Evolutionary conservation across 2,329 filamentous ascomycete genomes (phyloP).

Genomic region (Xylaria sp.): DNA sequence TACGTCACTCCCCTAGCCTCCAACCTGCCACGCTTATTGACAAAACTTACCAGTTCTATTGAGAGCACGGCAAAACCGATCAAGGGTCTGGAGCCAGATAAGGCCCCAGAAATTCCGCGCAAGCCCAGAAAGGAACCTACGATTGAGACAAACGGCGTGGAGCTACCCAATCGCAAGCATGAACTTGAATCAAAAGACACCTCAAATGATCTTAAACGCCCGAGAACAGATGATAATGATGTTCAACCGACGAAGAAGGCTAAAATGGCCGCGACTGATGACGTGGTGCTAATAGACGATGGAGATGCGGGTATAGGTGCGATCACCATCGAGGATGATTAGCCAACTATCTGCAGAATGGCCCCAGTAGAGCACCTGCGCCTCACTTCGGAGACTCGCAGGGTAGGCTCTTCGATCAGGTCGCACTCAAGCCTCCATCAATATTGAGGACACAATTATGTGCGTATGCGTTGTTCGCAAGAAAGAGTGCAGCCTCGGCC

Average conservation of each 20-base stretch:
- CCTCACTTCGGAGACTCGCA: slow-evolving; percentile 2
- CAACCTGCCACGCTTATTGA: slow-evolving; percentile 43
- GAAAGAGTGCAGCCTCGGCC: slow-evolving; percentile 83
- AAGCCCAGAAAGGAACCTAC: slow-evolving; percentile 61
- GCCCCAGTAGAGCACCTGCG: background rate
- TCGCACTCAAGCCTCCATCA: slow-evolving; percentile 83
- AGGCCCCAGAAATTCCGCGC: slow-evolving; percentile 62
- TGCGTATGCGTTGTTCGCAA: slow-evolving; percentile 81
- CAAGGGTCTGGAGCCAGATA: slow-evolving; percentile 57
- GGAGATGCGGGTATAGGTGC: slow-evolving; percentile 64
- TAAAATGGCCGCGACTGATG: slow-evolving; percentile 55
- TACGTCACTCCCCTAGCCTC: slow-evolving; percentile 53
- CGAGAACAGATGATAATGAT: slow-evolving; percentile 56
- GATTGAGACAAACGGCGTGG: slow-evolving; percentile 54
- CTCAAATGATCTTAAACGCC: slow-evolving; percentile 59
- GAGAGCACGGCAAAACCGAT: slow-evolving; percentile 65
- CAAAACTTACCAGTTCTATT: slow-evolving; percentile 29
- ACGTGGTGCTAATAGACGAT: slow-evolving; percentile 64
- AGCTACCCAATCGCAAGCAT: slow-evolving; percentile 56
- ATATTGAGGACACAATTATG: slow-evolving; percentile 89
- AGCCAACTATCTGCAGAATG: slow-evolving; percentile 18
- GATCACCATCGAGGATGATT: slow-evolving; percentile 73
- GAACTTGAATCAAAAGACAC: slow-evolving; percentile 53
- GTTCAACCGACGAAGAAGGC: slow-evolving; percentile 61
- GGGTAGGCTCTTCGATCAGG: slow-evolving; percentile 53